Evolutionary conservation across 2,329 filamentous ascomycete genomes (phyloP), one percentile per base, ranked within the genome.

Genomic region (Lachnellula hyalina): DNA sequence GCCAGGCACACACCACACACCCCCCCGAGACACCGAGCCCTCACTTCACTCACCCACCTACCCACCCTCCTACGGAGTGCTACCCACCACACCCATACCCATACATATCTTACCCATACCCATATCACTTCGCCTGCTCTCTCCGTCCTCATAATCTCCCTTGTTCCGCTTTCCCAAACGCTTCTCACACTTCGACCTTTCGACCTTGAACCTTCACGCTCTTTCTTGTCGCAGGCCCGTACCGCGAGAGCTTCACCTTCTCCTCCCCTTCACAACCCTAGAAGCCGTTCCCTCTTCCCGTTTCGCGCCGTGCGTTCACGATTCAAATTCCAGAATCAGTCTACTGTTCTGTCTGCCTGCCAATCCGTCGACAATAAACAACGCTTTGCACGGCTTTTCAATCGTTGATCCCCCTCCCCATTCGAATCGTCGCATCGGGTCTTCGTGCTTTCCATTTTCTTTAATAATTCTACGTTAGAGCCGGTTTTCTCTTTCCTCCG

Each of bases 201-300:
- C 52, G 54, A n/a, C 38, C 38, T 41, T 32, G 28, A 32, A 32
- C 28, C 48, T 65, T 60, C 60, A 65, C 63, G 61, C 65, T 66
- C 64, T 66, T 65, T 67, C 65, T 65, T 65, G 64, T 67, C 65
- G 65, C 65, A 66, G 65, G 64, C 57, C 57, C 64, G 65, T 65
- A 62, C 63, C 63, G 64, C 64, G 59, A 65, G 63, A 63, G 61
- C 62, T 65, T 64, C 62, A 62, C 35, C 53, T 61, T 63, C 60
- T 45, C 41, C 21, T n/a, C 51, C 52, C 28, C 28, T 32, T 32
- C 28, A 32, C 28, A 53, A 54, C 56, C 56, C 53, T 25, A 53
- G 57, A 60, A 60, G 54, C 59, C 52, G n/a, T 19, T 28, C 49
- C 35, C 45, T 34, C 41, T 14, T 25, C 38, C 34, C 46, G 28